Evolutionary conservation across 768 basidiomycete genomes (phyloP), one percentile per base, ranked within the genome.

Genomic region (Pulveroboletus sp.): DNA sequence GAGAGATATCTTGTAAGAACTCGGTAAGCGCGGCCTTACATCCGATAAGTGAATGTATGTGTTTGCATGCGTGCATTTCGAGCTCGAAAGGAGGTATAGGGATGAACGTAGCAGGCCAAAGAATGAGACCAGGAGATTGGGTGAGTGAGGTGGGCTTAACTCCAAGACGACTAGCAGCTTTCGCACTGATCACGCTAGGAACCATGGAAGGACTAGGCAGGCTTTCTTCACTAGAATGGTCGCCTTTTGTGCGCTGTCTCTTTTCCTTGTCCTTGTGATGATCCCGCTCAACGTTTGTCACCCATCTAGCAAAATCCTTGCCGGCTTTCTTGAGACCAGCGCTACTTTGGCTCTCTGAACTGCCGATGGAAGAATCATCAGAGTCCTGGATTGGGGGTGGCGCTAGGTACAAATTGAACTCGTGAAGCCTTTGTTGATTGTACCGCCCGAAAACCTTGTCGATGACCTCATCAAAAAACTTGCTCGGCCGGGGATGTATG

Each of bases 61-160:
- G 75, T 67, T 81, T 84, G 68, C 81, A 83, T n/a, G 80, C 75
- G 58, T 87, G 83, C 81, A 85, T 81, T 69, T 89, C 86, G 31
- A 89, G 70, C 60, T 86, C 85, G 4, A 64, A 60, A 21, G 84
- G 74, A 1, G 73, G 48, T 56, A 84, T 69, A 1, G 83, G 77
- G 40, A 87, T 70, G 62, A 83, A 84, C 6, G 76, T 79, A 24
- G 73, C 68, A 7, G 78, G 81, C 74, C 71, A 78, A 31, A 86
- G 66, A 21, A 88, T 60, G 7, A 89, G 65, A 1, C 87, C 86
- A 6, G 82, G 76, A 2, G 82, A 81, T 61, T 86, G 84, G 39
- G 73, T 60, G 0, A 70, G 60, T 6, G 47, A 13, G 30, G 46
- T n/a, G 8, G 57, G 33, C 8, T 57, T 53, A 47, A 70, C 66